These are phyloP conservation scores for Pseudogymnoascus sp. DNA, from an alignment of 2,329 filamentous ascomycete species.

Conservation along the genomic window DNA sequence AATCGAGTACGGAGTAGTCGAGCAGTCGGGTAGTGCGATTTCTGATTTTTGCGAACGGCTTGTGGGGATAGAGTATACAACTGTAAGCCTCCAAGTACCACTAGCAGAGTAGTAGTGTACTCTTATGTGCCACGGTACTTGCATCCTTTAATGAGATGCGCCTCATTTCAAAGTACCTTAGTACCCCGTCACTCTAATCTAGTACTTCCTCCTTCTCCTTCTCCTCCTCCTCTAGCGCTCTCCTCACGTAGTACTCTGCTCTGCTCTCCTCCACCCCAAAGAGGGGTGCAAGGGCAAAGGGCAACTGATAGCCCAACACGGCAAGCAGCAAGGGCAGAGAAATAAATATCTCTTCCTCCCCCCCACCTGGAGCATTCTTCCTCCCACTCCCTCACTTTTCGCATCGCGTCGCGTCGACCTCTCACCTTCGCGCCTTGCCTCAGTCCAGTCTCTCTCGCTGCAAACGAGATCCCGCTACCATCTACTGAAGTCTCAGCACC, in stretches of 20 bases:
- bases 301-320: background rate
- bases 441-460: conserved; percentile 2
- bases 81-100: no score
- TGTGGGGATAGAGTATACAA: background rate
- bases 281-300: conserved; percentile 1
- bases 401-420: background rate
- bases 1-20: no score
- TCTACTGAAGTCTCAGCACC: background rate
- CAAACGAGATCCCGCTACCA: background rate
- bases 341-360: background rate
- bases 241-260: background rate
- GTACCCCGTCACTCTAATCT: background rate
- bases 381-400: background rate
- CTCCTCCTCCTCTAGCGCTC: background rate
- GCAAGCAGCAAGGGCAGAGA: background rate
- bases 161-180: background rate
- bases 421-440: background rate
- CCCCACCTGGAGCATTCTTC: background rate
- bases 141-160: background rate
- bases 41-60: background rate
- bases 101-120: background rate
- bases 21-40: background rate
- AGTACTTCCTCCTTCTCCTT: background rate
- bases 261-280: background rate
- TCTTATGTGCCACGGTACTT: background rate